Percentiles rank a stretch among this genome's conserved stretches.
Conservation (phyloP, 768 basidiomycete genomes). For the Mycena chlorophos region DNA sequence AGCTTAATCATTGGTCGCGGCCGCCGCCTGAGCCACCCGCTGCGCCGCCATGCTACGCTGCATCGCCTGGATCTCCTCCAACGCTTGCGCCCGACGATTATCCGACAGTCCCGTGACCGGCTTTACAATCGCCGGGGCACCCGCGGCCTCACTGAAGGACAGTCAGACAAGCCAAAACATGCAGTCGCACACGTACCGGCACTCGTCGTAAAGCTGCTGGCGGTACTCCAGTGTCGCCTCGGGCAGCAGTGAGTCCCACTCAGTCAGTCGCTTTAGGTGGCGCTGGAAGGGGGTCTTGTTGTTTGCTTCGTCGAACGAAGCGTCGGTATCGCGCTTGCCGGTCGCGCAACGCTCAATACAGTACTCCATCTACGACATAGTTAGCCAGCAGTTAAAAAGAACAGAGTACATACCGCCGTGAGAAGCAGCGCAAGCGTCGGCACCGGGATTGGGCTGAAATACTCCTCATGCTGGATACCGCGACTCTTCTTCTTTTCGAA, state of each 20-base stretch:
- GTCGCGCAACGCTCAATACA: conserved; percentile 15
- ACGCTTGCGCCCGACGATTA: not conserved
- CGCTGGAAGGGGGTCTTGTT: conserved; percentile 1
- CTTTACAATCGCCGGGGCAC: not conserved
- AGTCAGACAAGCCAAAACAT: not conserved
- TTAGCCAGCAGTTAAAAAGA: not conserved
- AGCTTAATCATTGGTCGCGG: no score
- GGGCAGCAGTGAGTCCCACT: conserved; percentile 6
- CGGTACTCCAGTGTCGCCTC: not conserved
- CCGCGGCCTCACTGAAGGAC: not conserved
- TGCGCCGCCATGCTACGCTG: not conserved
- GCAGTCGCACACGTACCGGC: conserved; percentile 2
- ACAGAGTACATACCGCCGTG: not conserved
- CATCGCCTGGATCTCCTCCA: conserved; percentile 6
- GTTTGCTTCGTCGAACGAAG: conserved; percentile 1
- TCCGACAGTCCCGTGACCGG: not conserved
- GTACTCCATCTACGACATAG: conserved; percentile 13
- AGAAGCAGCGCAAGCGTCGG: not conserved
- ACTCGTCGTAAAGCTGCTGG: conserved; percentile 5
- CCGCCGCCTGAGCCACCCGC: no score
- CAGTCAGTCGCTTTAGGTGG: conserved; percentile 2
- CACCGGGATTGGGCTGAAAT: not conserved
- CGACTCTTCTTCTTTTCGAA: not conserved
- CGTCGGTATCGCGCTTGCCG: conserved; percentile 6
- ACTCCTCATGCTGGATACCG: not conserved